A percentile compares a stretch with the other conserved stretches of the same genome.
Conservation (phyloP, 306 rosid genomes). For the Quercus variabilis region DNA sequence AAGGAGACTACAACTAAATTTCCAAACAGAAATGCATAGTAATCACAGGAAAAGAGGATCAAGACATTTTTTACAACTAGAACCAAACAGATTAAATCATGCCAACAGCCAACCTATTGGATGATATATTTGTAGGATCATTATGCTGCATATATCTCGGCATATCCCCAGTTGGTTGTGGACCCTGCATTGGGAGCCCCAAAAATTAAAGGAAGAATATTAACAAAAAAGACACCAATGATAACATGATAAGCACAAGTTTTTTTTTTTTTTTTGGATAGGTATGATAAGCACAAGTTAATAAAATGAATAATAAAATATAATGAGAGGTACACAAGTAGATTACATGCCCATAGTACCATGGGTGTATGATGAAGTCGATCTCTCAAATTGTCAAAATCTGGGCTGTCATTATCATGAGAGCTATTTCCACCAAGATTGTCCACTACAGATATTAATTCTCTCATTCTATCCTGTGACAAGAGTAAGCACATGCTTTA, state of each 20-base stretch:
- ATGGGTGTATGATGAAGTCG: constrained; percentile 43
- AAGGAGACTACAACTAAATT: not conserved
- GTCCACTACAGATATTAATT: constrained; percentile 45
- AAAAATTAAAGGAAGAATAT: not conserved
- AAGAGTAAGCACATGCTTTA: constrained; percentile 9
- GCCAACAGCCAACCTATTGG: constrained; percentile 30
- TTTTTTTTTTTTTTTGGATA: too few relatives aligned
- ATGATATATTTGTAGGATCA: constrained; percentile 8
- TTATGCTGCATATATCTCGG: constrained; percentile 30
- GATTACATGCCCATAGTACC: constrained; percentile 48
- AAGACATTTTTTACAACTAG: not conserved
- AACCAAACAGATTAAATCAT: not conserved
- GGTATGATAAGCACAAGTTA: not conserved
- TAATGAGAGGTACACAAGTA: constrained; percentile 15
- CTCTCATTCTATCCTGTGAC: constrained; percentile 73
- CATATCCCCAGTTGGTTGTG: constrained; percentile 34
- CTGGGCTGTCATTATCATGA: constrained; percentile 41
- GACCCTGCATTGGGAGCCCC: constrained; percentile 37
- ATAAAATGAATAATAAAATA: not conserved
- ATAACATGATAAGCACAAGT: not conserved
- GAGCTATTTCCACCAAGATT: constrained; percentile 43
- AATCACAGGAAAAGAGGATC: constrained; percentile 9
- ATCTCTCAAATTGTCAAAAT: constrained; percentile 37
- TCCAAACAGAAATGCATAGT: not conserved
- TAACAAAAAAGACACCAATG: not conserved